These are phyloP conservation scores for Diaporthe sp. DNA, from an alignment of 2,329 filamentous ascomycete genomes.

Conservation along the genomic window DNA sequence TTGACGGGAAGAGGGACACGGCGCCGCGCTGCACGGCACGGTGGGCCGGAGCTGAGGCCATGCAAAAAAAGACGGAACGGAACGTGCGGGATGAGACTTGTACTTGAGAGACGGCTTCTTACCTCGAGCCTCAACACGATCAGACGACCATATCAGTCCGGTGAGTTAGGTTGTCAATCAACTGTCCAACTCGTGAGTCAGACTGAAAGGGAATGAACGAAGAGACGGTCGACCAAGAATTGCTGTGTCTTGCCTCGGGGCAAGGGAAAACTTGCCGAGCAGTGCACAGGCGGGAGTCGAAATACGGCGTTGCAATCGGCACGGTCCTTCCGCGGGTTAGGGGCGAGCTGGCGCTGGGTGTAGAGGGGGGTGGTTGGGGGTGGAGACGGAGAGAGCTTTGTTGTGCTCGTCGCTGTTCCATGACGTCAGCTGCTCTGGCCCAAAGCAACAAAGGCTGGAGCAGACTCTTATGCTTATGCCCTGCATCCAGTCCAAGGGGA, in stretches of 20 bases:
- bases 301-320: conserved; percentile 40
- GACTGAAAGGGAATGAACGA: background rate
- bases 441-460: background rate
- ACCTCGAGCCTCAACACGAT: conserved; percentile 9
- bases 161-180: conserved; percentile 1
- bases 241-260: conserved; percentile 15
- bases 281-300: conserved; percentile 42
- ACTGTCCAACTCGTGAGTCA: conserved; percentile 1
- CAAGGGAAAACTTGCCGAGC: conserved; percentile 32
- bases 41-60: conserved; percentile 36
- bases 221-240: background rate
- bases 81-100: background rate
- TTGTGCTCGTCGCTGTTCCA: background rate
- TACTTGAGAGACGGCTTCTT: conserved; percentile 4
- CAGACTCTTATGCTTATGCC: conserved; percentile 16
- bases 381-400: background rate
- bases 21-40: conserved; percentile 35
- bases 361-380: background rate
- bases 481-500: background rate
- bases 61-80: conserved; percentile 15
- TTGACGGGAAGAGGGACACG: background rate
- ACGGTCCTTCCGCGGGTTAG: conserved; percentile 35
- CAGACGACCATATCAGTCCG: background rate
- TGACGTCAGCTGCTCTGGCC: conserved; percentile 10
- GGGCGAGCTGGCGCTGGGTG: background rate